Conservation (phyloP, 2,329 filamentous ascomycete genomes). For the Elsinoe australis region DNA sequence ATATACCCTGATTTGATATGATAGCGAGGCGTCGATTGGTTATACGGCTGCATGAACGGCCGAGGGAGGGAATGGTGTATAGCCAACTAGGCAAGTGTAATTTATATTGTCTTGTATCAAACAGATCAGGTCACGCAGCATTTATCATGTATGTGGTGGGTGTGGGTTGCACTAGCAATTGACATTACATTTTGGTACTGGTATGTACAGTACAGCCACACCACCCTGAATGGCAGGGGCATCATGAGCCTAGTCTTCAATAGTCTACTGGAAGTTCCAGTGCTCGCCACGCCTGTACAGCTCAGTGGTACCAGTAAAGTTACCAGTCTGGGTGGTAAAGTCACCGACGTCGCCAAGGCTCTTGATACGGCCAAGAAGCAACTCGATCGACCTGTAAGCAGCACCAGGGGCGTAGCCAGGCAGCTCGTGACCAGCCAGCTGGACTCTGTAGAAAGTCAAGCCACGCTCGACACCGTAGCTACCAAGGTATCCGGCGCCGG, state of each 20-base stretch:
- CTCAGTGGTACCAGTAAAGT: constrained; percentile 21
- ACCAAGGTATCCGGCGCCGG: constrained; percentile 37
- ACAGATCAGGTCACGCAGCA: too few relatives aligned
- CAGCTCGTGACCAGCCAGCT: constrained; percentile 37
- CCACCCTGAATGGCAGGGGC: too few relatives aligned
- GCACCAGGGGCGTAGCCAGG: constrained; percentile 45
- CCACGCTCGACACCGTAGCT: constrained; percentile 38
- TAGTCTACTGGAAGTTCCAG: too few relatives aligned
- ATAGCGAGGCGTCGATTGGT: too few relatives aligned
- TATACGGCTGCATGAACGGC: too few relatives aligned
- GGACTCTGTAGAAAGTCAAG: constrained; percentile 39
- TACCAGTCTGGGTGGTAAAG: constrained; percentile 32
- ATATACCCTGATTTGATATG: constrained; percentile 14
- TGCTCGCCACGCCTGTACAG: constrained; percentile 6
- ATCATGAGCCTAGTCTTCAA: too few relatives aligned
- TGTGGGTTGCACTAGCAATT: too few relatives aligned
- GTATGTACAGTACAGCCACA: too few relatives aligned
- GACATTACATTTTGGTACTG: not conserved
- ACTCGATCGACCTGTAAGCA: constrained; percentile 65
- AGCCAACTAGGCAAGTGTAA: too few relatives aligned
- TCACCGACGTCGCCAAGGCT: constrained; percentile 39
- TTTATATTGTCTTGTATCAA: too few relatives aligned
- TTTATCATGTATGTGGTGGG: too few relatives aligned
- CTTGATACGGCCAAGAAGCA: constrained; percentile 62
- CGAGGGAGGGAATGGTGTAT: too few relatives aligned